Evolutionary conservation across 768 basidiomycete species (phyloP), one percentile per base, ranked within the genome.

Genomic region (Phaffia tasmanica): DNA sequence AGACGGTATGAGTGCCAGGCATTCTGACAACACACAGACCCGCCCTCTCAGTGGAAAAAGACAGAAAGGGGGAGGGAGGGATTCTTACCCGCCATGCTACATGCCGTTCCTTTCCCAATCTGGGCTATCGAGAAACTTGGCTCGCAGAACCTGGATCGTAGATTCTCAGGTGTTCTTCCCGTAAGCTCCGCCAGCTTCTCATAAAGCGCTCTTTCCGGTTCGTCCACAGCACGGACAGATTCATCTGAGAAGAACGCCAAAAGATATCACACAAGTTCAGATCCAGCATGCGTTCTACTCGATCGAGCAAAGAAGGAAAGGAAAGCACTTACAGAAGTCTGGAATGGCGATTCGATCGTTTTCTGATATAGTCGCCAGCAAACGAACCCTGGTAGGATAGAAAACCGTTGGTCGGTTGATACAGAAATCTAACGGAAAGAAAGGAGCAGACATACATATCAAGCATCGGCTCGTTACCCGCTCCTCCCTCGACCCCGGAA

Each of bases 401-500:
- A 11, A 25, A 58, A 54, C 30, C 27, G 60, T 29, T 50, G 25
- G 51, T 19, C 21, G 19, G 18, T 30, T 42, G 14, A 21, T 1
- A 1, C 19, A 5, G 15, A 57, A 58, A 42, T 4, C 35, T 42
- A 42, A 42, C 30, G 42, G 27, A 25, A 57, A 23, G 35, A 63
- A 8, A 18, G 46, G 47, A 21, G 9, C 11, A 49, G 19, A 73
- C 82, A 64, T 72, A 89, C 88, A 98, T 89, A 72, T 98, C 95
- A 58, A 85, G 79, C 87, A 98, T 90, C 0, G 95, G 93, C 76
- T 99, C 95, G 2, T 79, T 78, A 1, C 85, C 81, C 1, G 84
- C 87, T 19, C 95, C 95, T 42, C 95, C 95, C 72, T 95, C 90
- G 11, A 97, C 82, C 69, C 95, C 95, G 19, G 90, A 92, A 75